Conservation (phyloP, 2,329 filamentous ascomycete genomes). For the Claviceps sp. region DNA sequence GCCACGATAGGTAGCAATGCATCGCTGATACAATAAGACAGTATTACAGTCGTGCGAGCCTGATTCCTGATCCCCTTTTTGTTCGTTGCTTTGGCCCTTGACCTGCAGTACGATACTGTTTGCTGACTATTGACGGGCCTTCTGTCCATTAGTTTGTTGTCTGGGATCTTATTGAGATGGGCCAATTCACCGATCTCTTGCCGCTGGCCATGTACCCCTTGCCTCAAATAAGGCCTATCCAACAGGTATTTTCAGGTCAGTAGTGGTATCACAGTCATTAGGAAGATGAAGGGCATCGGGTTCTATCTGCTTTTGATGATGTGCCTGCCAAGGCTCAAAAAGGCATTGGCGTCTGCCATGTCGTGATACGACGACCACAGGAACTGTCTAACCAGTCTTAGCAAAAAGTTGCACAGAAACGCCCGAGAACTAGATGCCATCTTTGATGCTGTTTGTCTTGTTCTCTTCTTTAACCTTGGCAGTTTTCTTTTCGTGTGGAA, state of each 20-base stretch:
- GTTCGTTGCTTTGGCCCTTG: background rate
- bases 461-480: background rate
- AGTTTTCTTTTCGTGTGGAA: background rate
- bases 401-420: background rate
- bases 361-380: constrained; percentile 1
- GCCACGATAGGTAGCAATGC: no score
- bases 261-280: background rate
- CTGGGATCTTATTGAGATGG: background rate
- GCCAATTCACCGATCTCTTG: background rate
- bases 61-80: background rate
- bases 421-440: background rate
- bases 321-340: constrained; percentile 1
- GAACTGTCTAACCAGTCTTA: constrained; percentile 1
- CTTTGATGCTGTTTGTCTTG: background rate
- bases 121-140: constrained; percentile 1
- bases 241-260: background rate
- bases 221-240: background rate
- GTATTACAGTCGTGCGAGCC: no score
- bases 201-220: background rate
- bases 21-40: no score
- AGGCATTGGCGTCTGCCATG: background rate
- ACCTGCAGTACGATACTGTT: background rate
- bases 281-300: background rate
- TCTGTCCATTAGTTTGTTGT: background rate
- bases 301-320: background rate